Evolutionary conservation across 2,329 filamentous ascomycete genomes (phyloP), one percentile per base, ranked within the genome.

Genomic region (Myriangium duriaei): DNA sequence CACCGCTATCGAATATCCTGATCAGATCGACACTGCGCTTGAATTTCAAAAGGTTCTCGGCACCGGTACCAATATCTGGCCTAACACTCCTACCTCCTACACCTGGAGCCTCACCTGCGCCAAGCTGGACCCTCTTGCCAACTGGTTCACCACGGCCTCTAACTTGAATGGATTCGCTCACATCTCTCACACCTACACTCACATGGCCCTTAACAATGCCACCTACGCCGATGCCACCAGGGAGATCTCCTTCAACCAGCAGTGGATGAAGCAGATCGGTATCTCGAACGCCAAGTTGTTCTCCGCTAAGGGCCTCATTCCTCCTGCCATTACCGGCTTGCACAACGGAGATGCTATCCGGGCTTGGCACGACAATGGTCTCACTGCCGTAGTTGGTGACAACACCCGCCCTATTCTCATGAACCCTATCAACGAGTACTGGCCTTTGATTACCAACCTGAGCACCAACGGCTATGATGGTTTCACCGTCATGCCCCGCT

Each of bases 101-200:
- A 48, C 47, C 30, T 74, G 69, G 69, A 62, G 55, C n/a, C 46
- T 57, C 5, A 48, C 53, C 9, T 77, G 74, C 50, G 63, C 61
- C 12, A 50, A 65, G 42, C 50, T 67, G 1, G 72, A 76, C 49
- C 45, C 56, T 3, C 58, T 76, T 7, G 56, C 68, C 30, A 49
- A 56, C n/a, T 78, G 71, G 71, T 74, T 72, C 55, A 54, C 61
- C 16, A 65, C 51, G n/a, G 37, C 58, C 6, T 44, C 44, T 3
- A 74, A 76, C 49, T 60, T 63, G 14, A 64, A 76, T 51, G 56
- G 58, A 9, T 77, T 73, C 51, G 68, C 64, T 5, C 67, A 73
- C 37, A 57, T 78, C n/a, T 74, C 72, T 1, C 74, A 78, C 53
- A 77, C 74, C 1, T 77, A 76, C 52, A 71, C 70, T 2, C 74